These are phyloP conservation scores for Sugiyamaella chiloensis DNA, from an alignment of 805 yeast genomes.

Conservation along the genomic window DNA sequence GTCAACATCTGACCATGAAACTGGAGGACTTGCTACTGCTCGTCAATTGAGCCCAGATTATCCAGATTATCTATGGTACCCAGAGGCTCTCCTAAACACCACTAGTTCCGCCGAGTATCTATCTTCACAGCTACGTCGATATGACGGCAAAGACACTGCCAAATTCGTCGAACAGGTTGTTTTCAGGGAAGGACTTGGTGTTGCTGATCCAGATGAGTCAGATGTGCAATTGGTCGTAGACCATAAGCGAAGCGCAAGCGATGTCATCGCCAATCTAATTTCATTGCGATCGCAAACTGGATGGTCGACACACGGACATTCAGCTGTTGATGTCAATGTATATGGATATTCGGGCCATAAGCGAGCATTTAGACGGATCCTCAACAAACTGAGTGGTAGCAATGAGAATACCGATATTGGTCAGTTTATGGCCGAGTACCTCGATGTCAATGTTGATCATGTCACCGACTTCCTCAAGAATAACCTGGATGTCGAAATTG, in stretches of 20 bases:
- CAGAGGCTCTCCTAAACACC: slow-evolving; percentile 67
- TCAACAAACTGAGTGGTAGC: slow-evolving; percentile 62
- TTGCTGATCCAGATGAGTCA: slow-evolving; percentile 49
- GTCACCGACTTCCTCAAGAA: slow-evolving; percentile 30
- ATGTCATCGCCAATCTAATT: slow-evolving; percentile 63
- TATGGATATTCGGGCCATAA: slow-evolving; percentile 69
- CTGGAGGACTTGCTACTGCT: slow-evolving; percentile 90
- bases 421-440: slow-evolving; percentile 56
- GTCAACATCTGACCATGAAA: slow-evolving; percentile 91
- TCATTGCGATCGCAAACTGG: slow-evolving; percentile 84
- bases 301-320: slow-evolving; percentile 97
- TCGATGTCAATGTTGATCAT: slow-evolving; percentile 32
- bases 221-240: slow-evolving; percentile 50
- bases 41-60: slow-evolving; percentile 65
- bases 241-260: slow-evolving; percentile 34
- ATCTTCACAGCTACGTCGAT: slow-evolving; percentile 43
- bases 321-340: slow-evolving; percentile 88
- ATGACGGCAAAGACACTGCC: slow-evolving; percentile 36
- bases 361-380: slow-evolving; percentile 13
- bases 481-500: slow-evolving; percentile 10
- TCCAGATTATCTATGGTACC: slow-evolving; percentile 89
- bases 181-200: slow-evolving; percentile 64
- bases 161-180: slow-evolving; percentile 52
- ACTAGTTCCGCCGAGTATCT: slow-evolving; percentile 76
- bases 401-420: slow-evolving; percentile 89